These are phyloP conservation scores for Rosa persica DNA, from an alignment of 306 rosid species.

Conservation along the genomic window DNA sequence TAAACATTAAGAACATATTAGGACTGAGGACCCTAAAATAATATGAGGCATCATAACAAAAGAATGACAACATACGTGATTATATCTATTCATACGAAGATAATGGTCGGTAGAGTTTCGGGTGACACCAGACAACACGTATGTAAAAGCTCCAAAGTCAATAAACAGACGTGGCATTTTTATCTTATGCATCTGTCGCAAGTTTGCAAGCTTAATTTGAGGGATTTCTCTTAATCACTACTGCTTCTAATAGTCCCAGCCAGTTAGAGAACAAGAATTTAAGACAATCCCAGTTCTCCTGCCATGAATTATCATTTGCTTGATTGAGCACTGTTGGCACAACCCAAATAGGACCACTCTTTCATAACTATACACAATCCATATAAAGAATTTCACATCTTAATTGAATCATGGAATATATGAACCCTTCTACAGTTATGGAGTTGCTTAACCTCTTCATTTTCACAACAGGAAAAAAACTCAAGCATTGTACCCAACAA, in stretches of 20 bases:
- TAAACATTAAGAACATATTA: background rate
- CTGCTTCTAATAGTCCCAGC: background rate
- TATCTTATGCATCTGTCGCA: conserved; percentile 26
- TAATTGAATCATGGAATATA: background rate
- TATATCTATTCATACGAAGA: conserved; percentile 16
- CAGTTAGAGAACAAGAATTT: background rate
- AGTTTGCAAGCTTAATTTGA: background rate
- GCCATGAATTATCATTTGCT: background rate
- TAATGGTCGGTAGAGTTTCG: conserved; percentile 10
- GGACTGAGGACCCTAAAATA: background rate
- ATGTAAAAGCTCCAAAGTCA: conserved; percentile 27
- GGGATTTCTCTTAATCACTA: background rate
- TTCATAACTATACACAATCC: background rate
- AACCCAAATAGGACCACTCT: background rate
- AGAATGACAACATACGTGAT: conserved; percentile 22
- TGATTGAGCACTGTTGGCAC: background rate
- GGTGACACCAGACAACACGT: conserved; percentile 19
- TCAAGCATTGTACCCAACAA: background rate
- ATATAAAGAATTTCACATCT: background rate
- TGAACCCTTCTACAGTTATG: background rate
- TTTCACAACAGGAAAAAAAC: background rate
- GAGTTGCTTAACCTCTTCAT: background rate
- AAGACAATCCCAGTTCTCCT: background rate
- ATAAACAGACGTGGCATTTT: conserved; percentile 26
- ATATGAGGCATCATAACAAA: conserved; percentile 7